Base-by-base conservation (phyloP, 192 early-diverging fungal species). In the Phycomyces nitens region DNA sequence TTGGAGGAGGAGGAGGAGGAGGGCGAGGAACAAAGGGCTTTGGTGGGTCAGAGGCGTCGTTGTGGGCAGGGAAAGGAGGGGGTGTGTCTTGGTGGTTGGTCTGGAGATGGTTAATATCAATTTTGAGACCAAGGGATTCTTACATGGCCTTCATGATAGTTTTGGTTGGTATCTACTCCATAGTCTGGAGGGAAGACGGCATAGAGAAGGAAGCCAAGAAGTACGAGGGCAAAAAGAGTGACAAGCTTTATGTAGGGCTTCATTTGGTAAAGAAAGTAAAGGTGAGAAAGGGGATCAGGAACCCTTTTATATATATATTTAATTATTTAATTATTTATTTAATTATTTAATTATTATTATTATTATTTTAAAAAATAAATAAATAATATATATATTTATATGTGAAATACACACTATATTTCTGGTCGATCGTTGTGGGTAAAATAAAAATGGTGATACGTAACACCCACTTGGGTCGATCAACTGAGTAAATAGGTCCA, bases 161-260 rank as follows among this genome's bases (percentile, higher is more conserved):
- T 7, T 2, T 34, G 29, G 29, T 34, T 34, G 7, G 2, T 34
- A 34, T 34, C 29, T 34, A 34, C 29, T 34, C 29, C 29, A 34
- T 34, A 34, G 29, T 34, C 29, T 34, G 29, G 29, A 60, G 42
- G 44, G 23, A 60, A 49, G 29, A 60, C 24, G n/a, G n/a, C 24
- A 24, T 44, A 47, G 24, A 62, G 26, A 43, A 49, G 24, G 34
- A 51, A 47, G 15, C 21, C 9, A 52, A 58, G 34, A 29, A 26
- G 57, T 11, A 4, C 39, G 57, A 26, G 3, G 23, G 44, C 18
- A 18, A 47, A 47, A 47, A 47, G 44, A 47, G 44, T 47, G 18
- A 18, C 44, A 11, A 47, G 44, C 12, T 47, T 47, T 47, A 47
- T 47, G 18, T 47, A 47, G 18, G 44, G 44, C 44, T 47, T 47